Base-by-base conservation (phyloP, 306 rosid genomes). In the Prunus mira region DNA sequence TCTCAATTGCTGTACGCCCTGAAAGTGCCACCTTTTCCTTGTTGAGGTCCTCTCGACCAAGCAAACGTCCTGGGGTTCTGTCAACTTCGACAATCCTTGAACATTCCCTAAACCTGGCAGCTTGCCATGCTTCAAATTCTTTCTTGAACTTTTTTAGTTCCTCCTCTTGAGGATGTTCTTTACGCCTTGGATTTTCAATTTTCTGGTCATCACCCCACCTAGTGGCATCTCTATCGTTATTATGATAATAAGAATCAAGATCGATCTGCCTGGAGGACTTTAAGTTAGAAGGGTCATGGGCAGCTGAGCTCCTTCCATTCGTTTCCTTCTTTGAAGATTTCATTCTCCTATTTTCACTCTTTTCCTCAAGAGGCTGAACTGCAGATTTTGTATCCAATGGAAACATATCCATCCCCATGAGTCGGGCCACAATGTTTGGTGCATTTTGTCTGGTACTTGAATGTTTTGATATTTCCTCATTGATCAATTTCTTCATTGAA, bases 121-220 rank as follows among this genome's bases (percentile, higher is more conserved):
- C 90, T 77, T 92, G 99, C 86, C 87, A 96, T 67, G 92, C 97
- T 87, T 90, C 99, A 81, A 91, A 96, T 78, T 96, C 99, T 86
- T 87, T 92, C 90, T 91, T 91, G 79, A 96, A 96, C 83, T 87
- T 92, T 79, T 91, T 96, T 58, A 96, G 84, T 80, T 91, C 98
- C 86, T 96, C 93, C 78, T 96, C 99, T 78, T 92, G 99, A 69
- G 98, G 99, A 89, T 96, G 99, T 57, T 91, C 99, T 62, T 88
- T 84, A 32, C 83, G 92, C 81, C 80, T 86, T 50, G 89, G 87
- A 76, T 86, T 80, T 60, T 89, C 97, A 27, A 81, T 70, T 78
- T 81, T 83, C 71, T 56, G 79, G 68, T 56, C 64, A 55, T 68
- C 71, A 47, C 41, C 77, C 96, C 89, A 91, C 78, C 86, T 89